These are phyloP conservation scores for Candida glucosophila DNA, from an alignment of 1,139 yeast genomes.

Conservation along the genomic window DNA sequence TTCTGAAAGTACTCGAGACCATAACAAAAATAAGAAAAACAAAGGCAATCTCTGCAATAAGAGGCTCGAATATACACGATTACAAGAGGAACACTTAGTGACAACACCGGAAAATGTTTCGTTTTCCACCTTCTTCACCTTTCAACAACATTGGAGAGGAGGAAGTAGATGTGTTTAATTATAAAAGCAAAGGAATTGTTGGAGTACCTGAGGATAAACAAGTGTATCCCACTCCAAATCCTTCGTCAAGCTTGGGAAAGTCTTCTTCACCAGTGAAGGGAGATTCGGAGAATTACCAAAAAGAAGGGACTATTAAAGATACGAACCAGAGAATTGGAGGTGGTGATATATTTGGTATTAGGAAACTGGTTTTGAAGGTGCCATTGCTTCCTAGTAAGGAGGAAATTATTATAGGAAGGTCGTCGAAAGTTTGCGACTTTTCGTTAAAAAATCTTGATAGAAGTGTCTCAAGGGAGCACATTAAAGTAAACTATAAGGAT, in stretches of 20 bases:
- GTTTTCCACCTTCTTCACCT: slow-evolving; percentile 64
- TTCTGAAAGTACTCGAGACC: too few species aligned
- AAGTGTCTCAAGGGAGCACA: slow-evolving; percentile 63
- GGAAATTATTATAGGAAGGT: slow-evolving; percentile 47
- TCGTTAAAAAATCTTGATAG: slow-evolving; percentile 47
- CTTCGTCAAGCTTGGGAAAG: slow-evolving; percentile 44
- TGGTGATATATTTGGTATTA: too few species aligned
- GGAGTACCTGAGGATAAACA: slow-evolving; percentile 14
- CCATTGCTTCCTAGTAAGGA: slow-evolving; percentile 19
- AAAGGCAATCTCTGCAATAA: too few species aligned
- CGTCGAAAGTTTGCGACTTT: slow-evolving; percentile 54
- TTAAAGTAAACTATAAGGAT: slow-evolving; percentile 18
- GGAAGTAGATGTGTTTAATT: slow-evolving; percentile 6
- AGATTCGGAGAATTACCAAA: not conserved
- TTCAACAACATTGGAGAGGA: slow-evolving; percentile 23
- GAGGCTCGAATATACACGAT: too few species aligned
- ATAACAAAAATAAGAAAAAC: too few species aligned
- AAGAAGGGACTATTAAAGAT: slow-evolving; percentile 3
- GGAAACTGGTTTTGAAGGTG: slow-evolving; percentile 26
- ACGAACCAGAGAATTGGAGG: too few species aligned
- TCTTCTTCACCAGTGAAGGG: slow-evolving; percentile 31
- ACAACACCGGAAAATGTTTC: slow-evolving; percentile 11
- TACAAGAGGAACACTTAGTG: not conserved
- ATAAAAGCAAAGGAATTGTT: slow-evolving; percentile 4
- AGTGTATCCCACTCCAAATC: slow-evolving; percentile 46